Base-by-base conservation (phyloP, 371 early-diverging fungal species). In the Mucor saturninus region DNA sequence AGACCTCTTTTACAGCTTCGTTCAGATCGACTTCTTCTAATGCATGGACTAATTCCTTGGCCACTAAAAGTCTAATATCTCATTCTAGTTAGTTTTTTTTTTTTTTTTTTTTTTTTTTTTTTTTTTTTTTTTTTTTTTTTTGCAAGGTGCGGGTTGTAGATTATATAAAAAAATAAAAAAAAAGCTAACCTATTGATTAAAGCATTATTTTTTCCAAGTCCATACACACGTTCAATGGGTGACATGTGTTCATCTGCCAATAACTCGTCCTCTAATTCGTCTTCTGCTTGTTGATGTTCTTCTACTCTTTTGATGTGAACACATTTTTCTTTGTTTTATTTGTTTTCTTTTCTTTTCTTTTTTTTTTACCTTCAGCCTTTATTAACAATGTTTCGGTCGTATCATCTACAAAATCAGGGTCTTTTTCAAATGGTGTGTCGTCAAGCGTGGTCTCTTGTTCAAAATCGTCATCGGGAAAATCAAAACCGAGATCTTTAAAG, bases 151-250 rank as follows among this genome's bases (percentile, higher is more conserved):
- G 21, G 21, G 21, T 21, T 21, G 21, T 21, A 21, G 21, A 21
- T 21, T 21, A 21, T 21, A 26, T 49, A 49, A 49, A 9, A n/a
- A 5, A 3, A 26, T 35, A 15, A 11, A 7, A 54, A 6, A 40
- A 54, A 15, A 26, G 26, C 5, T 26, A 46, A 78, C 85, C 85
- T 79, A 49, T 83, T 81, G 39, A 83, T 69, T 35, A 80, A 56
- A 43, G 73, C 69, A 56, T 81, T 79, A 55, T 80, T 77, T 55
- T 76, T 74, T 45, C 73, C 72, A 57, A 74, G 81, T 54, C 76
- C 68, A 60, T 78, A 81, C 5, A 85, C 74, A 42, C 77, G 75
- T 38, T 85, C 85, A 49, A 81, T 61, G 30, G 81, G 77, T 26
- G 80, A 69, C 57, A 82, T 45, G 21, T 78, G 67, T 32, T 81